These are phyloP conservation scores for Oryza rufipogon DNA, from an alignment of 176 grass and related monocot species.

Conservation along the genomic window DNA sequence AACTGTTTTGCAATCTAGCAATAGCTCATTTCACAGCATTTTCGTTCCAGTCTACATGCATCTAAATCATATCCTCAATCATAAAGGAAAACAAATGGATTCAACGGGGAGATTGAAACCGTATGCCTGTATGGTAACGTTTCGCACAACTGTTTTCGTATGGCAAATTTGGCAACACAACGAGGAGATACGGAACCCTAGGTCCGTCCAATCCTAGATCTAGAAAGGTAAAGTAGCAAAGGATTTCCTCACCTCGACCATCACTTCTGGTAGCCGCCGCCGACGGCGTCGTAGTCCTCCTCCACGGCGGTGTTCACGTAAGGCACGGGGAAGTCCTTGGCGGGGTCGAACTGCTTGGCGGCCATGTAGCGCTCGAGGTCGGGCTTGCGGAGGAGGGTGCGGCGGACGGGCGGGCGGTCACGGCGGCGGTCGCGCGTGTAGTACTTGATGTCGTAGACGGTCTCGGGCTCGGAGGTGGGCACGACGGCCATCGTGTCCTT, in stretches of 20 bases:
- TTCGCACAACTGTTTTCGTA: neutral
- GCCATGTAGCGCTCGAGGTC: conserved; percentile 85
- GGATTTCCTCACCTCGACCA: conserved; percentile 47
- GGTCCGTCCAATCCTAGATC: conserved; percentile 29
- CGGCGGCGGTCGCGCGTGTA: conserved; percentile 71
- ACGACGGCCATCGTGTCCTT: conserved; percentile 43
- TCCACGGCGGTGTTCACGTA: conserved; percentile 63
- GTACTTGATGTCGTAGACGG: conserved; percentile 96
- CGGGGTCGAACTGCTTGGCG: conserved; percentile 75
- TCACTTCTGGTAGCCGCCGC: conserved; percentile 92
- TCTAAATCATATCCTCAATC: neutral
- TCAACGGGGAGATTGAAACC: neutral
- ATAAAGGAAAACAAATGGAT: neutral
- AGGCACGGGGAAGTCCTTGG: conserved; percentile 65
- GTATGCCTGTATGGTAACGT: neutral
- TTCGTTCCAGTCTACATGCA: neutral
- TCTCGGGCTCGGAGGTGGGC: conserved; percentile 79
- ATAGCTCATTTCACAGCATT: conserved; percentile 21
- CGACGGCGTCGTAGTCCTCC: conserved; percentile 68
- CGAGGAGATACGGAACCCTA: conserved; percentile 35
- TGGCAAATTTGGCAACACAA: neutral
- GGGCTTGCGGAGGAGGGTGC: conserved; percentile 78
- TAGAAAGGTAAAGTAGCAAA: conserved; percentile 1
- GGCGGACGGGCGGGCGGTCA: conserved; percentile 75
- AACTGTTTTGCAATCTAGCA: neutral